Evolutionary conservation across 2,329 filamentous ascomycete genomes (phyloP).

Genomic region (Fusarium proliferatum): DNA sequence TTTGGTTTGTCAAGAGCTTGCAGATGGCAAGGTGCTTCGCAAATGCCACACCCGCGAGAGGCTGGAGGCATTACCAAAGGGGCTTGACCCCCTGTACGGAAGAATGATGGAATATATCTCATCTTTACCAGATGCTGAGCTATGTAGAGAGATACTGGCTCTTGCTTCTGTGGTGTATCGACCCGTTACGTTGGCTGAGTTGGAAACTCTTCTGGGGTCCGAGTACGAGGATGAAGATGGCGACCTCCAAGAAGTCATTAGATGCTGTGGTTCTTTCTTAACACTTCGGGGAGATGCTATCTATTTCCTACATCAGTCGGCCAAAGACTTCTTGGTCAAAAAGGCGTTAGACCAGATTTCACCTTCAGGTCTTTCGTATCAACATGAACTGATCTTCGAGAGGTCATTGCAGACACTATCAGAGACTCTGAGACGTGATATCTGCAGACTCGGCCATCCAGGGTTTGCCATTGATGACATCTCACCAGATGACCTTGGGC

Average conservation of each 20-base stretch:
- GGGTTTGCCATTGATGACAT: not conserved
- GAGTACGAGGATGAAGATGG: rapidly evolving
- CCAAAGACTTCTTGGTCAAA: not conserved
- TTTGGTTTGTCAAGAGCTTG: rapidly evolving
- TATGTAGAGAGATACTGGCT: rapidly evolving
- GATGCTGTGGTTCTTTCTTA: not conserved
- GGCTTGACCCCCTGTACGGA: rapidly evolving
- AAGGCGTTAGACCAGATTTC: not conserved
- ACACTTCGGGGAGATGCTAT: rapidly evolving
- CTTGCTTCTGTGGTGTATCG: not conserved
- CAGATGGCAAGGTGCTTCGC: rapidly evolving
- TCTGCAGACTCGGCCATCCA: rapidly evolving
- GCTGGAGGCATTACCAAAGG: rapidly evolving
- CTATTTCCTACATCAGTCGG: not conserved
- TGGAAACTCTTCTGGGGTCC: rapidly evolving
- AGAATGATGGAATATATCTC: not conserved
- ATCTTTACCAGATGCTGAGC: rapidly evolving
- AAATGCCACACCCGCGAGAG: not conserved
- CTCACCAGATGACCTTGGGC: rapidly evolving
- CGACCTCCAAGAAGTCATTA: rapidly evolving
- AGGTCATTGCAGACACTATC: rapidly evolving
- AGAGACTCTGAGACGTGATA: rapidly evolving
- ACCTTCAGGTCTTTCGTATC: rapidly evolving
- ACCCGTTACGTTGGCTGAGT: rapidly evolving
- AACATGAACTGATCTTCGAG: rapidly evolving